Conservation (phyloP, 176 grass and related monocot genomes). For the Hordeum marinum region DNA sequence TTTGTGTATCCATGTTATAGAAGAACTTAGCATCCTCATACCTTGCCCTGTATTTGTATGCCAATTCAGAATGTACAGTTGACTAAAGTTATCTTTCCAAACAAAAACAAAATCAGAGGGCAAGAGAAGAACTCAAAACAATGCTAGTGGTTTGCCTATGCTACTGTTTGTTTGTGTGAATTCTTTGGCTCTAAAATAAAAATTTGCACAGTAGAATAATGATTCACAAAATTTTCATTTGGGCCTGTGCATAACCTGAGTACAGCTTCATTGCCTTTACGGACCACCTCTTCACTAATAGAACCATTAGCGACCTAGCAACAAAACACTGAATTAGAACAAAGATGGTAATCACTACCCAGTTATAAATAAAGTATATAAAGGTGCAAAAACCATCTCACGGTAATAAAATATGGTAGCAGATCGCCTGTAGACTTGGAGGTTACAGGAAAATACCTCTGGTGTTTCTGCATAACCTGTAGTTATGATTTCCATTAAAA, state of each 20-base stretch:
- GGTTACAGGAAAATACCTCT: conserved; percentile 84
- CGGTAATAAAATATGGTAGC: conserved; percentile 86
- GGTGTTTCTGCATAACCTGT: conserved; percentile 98
- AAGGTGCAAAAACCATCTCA: conserved; percentile 39
- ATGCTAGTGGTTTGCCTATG: not conserved
- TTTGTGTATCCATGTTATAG: conserved; percentile 90
- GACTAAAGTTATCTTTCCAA: not conserved
- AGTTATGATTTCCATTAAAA: not conserved
- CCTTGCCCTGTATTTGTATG: conserved; percentile 62
- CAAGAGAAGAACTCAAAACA: conserved; percentile 7
- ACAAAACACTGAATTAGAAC: conserved; percentile 11
- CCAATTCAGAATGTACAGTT: conserved; percentile 32
- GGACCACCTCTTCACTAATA: conserved; percentile 44
- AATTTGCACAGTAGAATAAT: not conserved
- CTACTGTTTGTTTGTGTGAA: not conserved
- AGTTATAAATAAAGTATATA: conserved; percentile 21
- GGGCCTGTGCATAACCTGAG: conserved; percentile 52
- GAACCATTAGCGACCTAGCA: conserved; percentile 63
- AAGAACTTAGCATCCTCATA: conserved; percentile 97
- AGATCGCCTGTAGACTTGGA: conserved; percentile 56
- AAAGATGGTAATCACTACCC: not conserved
- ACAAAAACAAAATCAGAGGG: not conserved
- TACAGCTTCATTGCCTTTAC: conserved; percentile 97
- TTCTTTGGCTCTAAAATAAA: not conserved
- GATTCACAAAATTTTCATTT: conserved; percentile 15